Base-by-base conservation (phyloP, 176 grass and related monocot species). In the Carex littledalei region DNA sequence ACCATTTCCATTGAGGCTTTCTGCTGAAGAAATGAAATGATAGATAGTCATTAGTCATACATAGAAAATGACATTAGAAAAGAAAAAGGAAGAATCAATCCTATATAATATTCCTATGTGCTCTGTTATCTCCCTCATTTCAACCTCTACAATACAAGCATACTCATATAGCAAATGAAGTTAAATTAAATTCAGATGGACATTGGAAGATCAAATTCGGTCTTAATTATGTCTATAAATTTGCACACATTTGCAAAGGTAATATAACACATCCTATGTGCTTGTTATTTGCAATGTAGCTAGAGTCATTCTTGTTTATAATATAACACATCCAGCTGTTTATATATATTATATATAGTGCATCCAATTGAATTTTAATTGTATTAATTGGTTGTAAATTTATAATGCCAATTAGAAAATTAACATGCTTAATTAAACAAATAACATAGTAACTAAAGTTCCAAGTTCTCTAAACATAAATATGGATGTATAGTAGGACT, bases 11-110 rank as follows among this genome's bases (percentile, higher is more conserved):
- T 26, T 26, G 26, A 77, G 72, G 72, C 72, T 77, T 77, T 77
- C 72, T 53, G 72, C 54, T 54, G 37, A 77, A 77, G 72, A 77
- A 77, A 77, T 54, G 72, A 77, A 77, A 77, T 54, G 20, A 47
- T 77, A 77, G 67, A 41, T 49, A 53, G 26, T 24, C 24, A 24
- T 24, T 24, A 24, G 49, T 22, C 49, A 32, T 11, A 32, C 76
- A 65, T 29, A 18, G 53, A 59, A 29, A 80, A 53, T 5, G 52
- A 54, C 8, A 17, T 80, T 9, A 60, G 26, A 80, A 59, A 57
- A 58, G 34, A 3, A 4, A 6, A 4, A 6, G 13, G 16, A 6
- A 79, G 47, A 31, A 3, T 26, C 26, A 0, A 26, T 26, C 26
- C 26, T 26, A 26, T 0, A 0, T 26, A 26, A 26, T 26, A 26